A percentile compares a stretch with the other conserved stretches of the same genome.
Evolutionary conservation across 1,139 yeast species (phyloP).

Genomic region (Candida sanyaensis): DNA sequence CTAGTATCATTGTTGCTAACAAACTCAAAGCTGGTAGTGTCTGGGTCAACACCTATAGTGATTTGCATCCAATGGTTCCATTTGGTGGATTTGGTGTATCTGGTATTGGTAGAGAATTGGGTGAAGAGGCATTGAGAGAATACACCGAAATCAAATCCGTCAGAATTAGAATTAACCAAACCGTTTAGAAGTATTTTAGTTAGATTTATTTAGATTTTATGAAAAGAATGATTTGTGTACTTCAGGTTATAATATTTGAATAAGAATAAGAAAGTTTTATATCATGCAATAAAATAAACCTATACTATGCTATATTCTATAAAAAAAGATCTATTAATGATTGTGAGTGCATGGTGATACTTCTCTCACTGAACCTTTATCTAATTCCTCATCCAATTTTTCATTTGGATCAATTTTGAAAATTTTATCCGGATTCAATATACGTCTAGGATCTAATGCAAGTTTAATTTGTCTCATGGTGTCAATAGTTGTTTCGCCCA

Average conservation of each 20-base stretch:
- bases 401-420: constrained; percentile 41
- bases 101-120: constrained; percentile 93
- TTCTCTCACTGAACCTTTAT: constrained; percentile 21
- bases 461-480: constrained; percentile 41
- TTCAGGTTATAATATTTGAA: too few species aligned
- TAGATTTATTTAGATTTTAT: too few species aligned
- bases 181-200: background rate
- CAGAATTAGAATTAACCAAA: constrained; percentile 36
- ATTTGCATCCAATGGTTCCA: constrained; percentile 78
- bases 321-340: constrained; percentile 6
- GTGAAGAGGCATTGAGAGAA: constrained; percentile 78
- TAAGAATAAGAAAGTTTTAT: background rate
- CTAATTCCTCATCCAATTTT: constrained; percentile 31
- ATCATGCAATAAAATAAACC: background rate
- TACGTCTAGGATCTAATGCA: constrained; percentile 32
- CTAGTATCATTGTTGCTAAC: constrained; percentile 65
- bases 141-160: constrained; percentile 84
- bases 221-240: too few species aligned
- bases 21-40: constrained; percentile 77
- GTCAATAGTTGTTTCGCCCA: constrained; percentile 40
- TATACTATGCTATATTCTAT: background rate
- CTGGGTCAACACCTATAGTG: constrained; percentile 86
- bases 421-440: constrained; percentile 37
- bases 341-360: constrained; percentile 13
- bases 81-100: constrained; percentile 87